Base-by-base conservation (phyloP, 495 filamentous ascomycete genomes). In the Mycothermus thermophilus region DNA sequence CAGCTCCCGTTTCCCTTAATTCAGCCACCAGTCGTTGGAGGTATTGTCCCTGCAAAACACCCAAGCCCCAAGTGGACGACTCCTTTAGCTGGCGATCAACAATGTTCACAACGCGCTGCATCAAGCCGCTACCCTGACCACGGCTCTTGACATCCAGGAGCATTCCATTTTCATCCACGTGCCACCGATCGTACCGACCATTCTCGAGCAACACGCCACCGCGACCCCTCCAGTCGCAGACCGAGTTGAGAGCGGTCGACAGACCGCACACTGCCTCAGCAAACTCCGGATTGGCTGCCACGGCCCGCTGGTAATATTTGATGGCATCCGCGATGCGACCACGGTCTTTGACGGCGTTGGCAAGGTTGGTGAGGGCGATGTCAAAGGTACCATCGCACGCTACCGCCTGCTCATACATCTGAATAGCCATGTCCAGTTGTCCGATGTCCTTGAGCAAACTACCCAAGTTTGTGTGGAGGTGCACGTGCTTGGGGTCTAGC, bases 341-440 rank as follows among this genome's bases (percentile, higher is more conserved):
- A 51, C 92, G 82, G 54, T 99, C 90, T 58, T 96, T 99, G 30
- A 99, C 90, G 0, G 90, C 90, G 58, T 99, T 99, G 18, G 90
- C 90, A 34, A 99, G 66, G 51, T 99, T 99, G 21, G 90, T 93
- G 30, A 99, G 65, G 3, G 92, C 90, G 46, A 99, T 96, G 45
- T 99, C 90, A 48, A 99, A 99, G 21, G 77, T 82, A 10, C 72
- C 71, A 53, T 99, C 90, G 52, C 85, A 96, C 1, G 71, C 66
- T 24, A 99, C 90, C 6, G 90, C 90, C 44, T 84, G 76, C 58
- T 96, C 86, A 44, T 99, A 99, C 90, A 96, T 99, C 37, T 78
- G 77, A 41, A 99, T 93, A 7, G 90, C 92, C 29, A 84, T 74
- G 26, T 78, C 71, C 8, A 96, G 71, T 45, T 96, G 90, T 0